Evolutionary conservation across 768 basidiomycete species (phyloP).

Genomic region (Neoboletus brunneissimus): DNA sequence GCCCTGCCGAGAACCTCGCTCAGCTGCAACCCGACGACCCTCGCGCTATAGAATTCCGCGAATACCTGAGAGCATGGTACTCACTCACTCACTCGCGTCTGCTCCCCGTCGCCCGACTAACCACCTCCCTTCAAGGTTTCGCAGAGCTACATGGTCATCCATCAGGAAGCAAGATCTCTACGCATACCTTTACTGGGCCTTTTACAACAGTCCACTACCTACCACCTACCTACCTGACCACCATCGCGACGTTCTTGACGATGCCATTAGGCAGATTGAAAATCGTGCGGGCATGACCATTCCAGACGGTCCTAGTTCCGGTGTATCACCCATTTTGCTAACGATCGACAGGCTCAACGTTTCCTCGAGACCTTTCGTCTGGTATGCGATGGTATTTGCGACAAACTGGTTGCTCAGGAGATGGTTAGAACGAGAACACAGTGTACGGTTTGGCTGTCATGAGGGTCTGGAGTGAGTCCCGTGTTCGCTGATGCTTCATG

Average conservation of each 20-base stretch:
- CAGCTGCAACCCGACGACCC: slow-evolving; percentile 63
- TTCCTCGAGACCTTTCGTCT: slow-evolving; percentile 61
- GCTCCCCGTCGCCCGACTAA: not conserved
- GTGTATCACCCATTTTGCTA: slow-evolving; percentile 56
- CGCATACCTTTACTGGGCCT: slow-evolving; percentile 82
- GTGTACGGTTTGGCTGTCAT: slow-evolving; percentile 44
- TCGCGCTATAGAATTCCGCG: slow-evolving; percentile 71
- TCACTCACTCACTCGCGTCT: not conserved
- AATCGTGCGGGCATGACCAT: slow-evolving; percentile 66
- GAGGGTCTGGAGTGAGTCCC: slow-evolving; percentile 67
- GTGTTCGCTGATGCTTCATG: not conserved
- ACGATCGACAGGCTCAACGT: slow-evolving; percentile 78
- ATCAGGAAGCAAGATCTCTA: slow-evolving; percentile 61
- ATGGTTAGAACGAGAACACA: slow-evolving; percentile 42
- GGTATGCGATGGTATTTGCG: slow-evolving; percentile 52
- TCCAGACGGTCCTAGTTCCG: slow-evolving; percentile 55
- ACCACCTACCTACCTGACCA: slow-evolving; percentile 45
- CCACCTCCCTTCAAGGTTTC: slow-evolving; percentile 49
- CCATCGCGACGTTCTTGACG: slow-evolving; percentile 52
- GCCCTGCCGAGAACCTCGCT: slow-evolving; percentile 56
- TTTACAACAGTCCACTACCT: slow-evolving; percentile 68
- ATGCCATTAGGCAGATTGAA: slow-evolving; percentile 62
- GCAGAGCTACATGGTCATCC: slow-evolving; percentile 68
- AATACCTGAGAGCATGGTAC: slow-evolving; percentile 57
- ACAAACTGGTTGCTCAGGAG: slow-evolving; percentile 48